Percentiles rank a stretch among this genome's conserved stretches.
phyloP scores from a whole-genome alignment of 345 rosid species.

The Trapa incisa region DNA sequence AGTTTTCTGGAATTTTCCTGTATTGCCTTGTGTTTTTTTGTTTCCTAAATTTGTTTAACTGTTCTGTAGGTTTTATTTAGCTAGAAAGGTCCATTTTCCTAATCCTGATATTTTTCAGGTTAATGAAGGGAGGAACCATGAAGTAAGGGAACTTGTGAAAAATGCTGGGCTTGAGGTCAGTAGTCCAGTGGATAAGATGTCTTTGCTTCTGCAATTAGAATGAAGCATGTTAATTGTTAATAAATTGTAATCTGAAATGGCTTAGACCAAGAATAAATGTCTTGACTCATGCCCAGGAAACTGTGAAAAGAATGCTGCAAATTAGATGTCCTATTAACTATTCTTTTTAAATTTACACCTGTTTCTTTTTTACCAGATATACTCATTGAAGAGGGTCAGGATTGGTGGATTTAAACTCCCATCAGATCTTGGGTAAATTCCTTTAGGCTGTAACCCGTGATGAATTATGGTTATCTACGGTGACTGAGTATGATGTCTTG shows the following conservation, averaged over 20 bases:
- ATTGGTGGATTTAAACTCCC: constrained; percentile 93
- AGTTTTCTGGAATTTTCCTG: neutral
- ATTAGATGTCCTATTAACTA: neutral
- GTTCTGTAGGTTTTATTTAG: neutral
- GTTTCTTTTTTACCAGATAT: constrained; percentile 35
- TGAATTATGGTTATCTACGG: neutral
- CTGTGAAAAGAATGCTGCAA: neutral
- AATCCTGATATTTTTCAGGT: constrained; percentile 38
- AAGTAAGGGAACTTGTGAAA: constrained; percentile 90
- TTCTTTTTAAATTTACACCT: neutral
- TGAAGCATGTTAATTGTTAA: neutral
- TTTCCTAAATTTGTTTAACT: neutral
- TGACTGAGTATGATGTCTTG: neutral
- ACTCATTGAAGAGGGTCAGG: constrained; percentile 66
- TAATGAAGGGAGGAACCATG: constrained; percentile 94
- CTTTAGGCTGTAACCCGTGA: constrained; percentile 3
- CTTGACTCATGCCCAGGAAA: neutral
- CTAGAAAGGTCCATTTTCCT: constrained; percentile 2
- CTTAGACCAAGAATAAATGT: neutral
- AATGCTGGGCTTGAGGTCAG: constrained; percentile 91
- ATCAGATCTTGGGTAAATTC: constrained; percentile 69
- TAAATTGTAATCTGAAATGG: neutral
- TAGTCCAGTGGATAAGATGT: neutral
- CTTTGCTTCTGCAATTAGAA: neutral
- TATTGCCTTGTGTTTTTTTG: neutral